phyloP scores from a whole-genome alignment of 148 eudicot genomes.

The Bassia scoparia region DNA sequence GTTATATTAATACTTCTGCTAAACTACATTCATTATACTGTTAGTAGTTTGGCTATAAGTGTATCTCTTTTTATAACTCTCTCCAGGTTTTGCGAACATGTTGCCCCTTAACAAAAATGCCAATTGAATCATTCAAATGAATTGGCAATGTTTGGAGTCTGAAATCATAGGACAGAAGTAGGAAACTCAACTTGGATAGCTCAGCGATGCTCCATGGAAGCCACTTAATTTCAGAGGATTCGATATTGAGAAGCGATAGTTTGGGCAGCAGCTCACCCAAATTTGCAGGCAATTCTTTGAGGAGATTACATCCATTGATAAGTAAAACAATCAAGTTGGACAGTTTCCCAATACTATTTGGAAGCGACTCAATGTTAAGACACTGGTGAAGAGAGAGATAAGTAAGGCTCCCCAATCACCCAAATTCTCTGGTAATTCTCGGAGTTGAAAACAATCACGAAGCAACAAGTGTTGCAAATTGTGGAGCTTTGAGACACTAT shows the following conservation, averaged over 20 bases:
- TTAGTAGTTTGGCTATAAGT: no score
- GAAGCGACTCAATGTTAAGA: background rate
- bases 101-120: background rate
- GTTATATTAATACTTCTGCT: no score
- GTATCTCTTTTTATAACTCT: background rate
- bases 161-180: background rate
- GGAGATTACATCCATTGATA: background rate
- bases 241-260: background rate
- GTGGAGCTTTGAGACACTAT: background rate
- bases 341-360: background rate
- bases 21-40: no score
- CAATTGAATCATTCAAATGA: background rate
- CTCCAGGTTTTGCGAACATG: background rate
- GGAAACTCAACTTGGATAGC: background rate
- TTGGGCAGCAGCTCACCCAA: background rate
- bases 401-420: background rate
- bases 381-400: background rate
- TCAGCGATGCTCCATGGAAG: background rate
- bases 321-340: background rate
- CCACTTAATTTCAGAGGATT: background rate
- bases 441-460: background rate
- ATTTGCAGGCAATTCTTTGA: background rate
- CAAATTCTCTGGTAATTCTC: background rate
- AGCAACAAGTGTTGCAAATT: background rate
- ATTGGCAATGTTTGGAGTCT: background rate